Percentiles rank a stretch among this genome's conserved stretches.
Evolutionary conservation across 225 moss, liverwort and hornwort genomes (phyloP).

Genomic region (Straminergon stramineum): DNA sequence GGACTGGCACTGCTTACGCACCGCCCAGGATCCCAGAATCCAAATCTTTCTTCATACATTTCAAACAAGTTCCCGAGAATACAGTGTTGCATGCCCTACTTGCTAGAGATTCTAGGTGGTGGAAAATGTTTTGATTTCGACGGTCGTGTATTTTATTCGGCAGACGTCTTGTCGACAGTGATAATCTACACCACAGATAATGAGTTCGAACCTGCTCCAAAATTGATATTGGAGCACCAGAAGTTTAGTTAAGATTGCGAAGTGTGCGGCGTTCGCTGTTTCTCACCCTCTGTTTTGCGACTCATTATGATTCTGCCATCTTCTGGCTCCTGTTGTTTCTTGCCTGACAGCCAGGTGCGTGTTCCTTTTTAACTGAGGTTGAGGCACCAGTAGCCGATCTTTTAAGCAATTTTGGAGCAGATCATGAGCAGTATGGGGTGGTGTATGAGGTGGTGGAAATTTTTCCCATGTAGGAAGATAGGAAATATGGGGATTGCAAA

Average conservation of each 20-base stretch:
- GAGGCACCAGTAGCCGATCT: no score
- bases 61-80: neutral
- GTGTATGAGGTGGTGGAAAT: no score
- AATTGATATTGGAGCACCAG: neutral
- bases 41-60: neutral
- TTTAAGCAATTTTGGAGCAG: no score
- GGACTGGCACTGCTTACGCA: neutral
- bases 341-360: no score
- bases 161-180: conserved; percentile 51
- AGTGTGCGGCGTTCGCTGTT: no score
- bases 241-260: neutral
- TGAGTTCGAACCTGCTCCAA: neutral
- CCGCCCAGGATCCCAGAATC: neutral
- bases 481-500: no score
- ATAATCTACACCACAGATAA: conserved; percentile 18
- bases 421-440: no score
- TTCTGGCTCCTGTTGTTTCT: no score
- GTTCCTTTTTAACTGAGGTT: no score
- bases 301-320: no score
- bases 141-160: conserved; percentile 44
- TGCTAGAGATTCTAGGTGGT: neutral
- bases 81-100: neutral
- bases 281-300: no score
- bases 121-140: conserved; percentile 47
- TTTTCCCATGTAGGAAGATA: no score